Conservation (phyloP, 306 rosid genomes). For the Cicer judaicum region DNA sequence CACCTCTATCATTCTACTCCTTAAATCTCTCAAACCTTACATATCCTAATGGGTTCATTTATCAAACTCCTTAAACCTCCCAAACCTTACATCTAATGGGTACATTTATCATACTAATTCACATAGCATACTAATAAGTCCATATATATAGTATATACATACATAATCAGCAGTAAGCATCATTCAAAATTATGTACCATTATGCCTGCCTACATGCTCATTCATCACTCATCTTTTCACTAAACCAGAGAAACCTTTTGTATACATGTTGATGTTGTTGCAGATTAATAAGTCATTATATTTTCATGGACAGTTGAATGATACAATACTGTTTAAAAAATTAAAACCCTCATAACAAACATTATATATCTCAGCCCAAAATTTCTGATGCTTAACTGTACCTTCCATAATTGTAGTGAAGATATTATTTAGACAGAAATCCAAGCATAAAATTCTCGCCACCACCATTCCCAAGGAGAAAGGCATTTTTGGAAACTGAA, state of each 20-base stretch:
- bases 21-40: too few species aligned
- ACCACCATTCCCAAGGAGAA: slow-evolving; percentile 42
- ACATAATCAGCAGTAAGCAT: neutral
- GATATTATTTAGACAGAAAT: slow-evolving; percentile 56
- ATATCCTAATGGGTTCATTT: too few species aligned
- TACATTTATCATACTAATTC: too few species aligned
- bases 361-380: slow-evolving; percentile 36
- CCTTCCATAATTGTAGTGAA: slow-evolving; percentile 58
- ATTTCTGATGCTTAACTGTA: slow-evolving; percentile 56
- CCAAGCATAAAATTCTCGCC: slow-evolving; percentile 56
- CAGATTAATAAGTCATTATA: slow-evolving; percentile 34
- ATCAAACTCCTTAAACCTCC: too few species aligned
- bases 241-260: neutral
- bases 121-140: neutral
- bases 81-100: too few species aligned
- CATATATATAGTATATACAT: neutral
- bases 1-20: too few species aligned
- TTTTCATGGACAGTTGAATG: slow-evolving; percentile 28
- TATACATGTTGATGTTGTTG: slow-evolving; percentile 1
- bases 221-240: neutral
- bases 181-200: neutral
- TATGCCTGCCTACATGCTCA: neutral
- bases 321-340: slow-evolving; percentile 18
- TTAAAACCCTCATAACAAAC: slow-evolving; percentile 28
- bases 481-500: slow-evolving; percentile 58